Base-by-base conservation (phyloP, 2,329 filamentous ascomycete genomes). In the Xylariales sp. region DNA sequence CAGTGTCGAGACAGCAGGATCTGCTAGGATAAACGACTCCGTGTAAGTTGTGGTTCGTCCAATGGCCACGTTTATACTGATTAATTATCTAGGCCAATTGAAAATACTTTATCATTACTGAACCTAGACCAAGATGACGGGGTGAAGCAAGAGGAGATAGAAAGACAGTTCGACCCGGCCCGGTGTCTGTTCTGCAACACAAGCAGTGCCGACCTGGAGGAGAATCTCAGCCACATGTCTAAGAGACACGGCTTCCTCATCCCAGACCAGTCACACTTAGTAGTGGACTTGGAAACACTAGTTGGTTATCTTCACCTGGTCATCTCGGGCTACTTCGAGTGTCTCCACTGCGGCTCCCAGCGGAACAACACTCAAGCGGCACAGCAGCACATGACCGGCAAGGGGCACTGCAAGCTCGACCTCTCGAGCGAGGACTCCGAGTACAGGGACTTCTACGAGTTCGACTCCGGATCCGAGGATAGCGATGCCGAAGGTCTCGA, bases 311-410 rank as follows among this genome's bases (percentile, higher is more conserved):
- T 77, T 0, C 63, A 70, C 39, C 60, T 74, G 7, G 54, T 78
- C 15, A 68, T 78, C 11, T 67, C 59, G 15, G 63, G 54, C 1
- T 75, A 73, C 40, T 58, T 59, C 14, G 71, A 76, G 52, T 79
- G 75, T 44, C 59, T 78, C 27, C 64, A 61, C 15, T 78, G 74
- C 46, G 69, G 69, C 1, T 69, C 61, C 11, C 54, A 64, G 27
- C 62, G 69, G 22, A 52, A 54, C 0, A 71, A 66, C 0, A 56
- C 60, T 0, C 59, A 70, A 37, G 74, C 64, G 0, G 66, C 69
- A 0, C 70, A 73, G 46, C 70, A 74, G 25, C 75, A 58, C 14
- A 58, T 58, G 55, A 45, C 46, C 8, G 46, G 50, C 19, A 58
- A 57, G 37, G 50, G 54, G 5, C 54, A 57, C 31, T 58, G 54